phyloP scores from a whole-genome alignment of 2,329 filamentous ascomycete species.

The Penicillium crustosum region DNA sequence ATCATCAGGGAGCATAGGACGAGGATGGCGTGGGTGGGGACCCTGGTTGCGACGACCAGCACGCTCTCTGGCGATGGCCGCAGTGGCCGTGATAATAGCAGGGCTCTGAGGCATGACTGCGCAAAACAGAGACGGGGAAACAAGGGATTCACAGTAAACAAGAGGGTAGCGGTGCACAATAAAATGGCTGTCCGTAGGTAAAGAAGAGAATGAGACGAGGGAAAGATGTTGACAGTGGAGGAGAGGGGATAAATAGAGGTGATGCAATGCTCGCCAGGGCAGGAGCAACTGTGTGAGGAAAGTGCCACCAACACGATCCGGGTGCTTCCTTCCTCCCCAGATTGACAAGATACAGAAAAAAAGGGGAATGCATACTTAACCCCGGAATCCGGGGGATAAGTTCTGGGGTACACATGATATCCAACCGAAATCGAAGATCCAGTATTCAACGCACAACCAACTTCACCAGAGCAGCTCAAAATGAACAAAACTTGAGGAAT shows the following conservation, averaged over 20 bases:
- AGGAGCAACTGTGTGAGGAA: neutral
- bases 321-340: neutral
- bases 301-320: neutral
- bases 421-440: neutral
- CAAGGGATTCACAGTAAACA: neutral
- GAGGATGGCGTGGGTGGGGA: conserved; percentile 2
- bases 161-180: neutral
- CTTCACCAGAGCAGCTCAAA: neutral
- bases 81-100: conserved; percentile 10
- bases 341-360: neutral
- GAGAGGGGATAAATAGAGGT: neutral
- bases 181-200: neutral
- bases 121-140: neutral
- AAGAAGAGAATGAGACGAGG: neutral
- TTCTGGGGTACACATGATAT: neutral
- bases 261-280: neutral
- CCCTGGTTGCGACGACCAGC: conserved; percentile 12
- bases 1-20: conserved; percentile 11
- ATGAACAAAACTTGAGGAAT: neutral
- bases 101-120: neutral
- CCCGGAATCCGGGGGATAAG: neutral
- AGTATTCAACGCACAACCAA: neutral
- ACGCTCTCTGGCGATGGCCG: conserved; percentile 17
- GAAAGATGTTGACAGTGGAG: neutral
- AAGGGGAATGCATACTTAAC: neutral